Conservation (phyloP, 2,329 filamentous ascomycete species). For the Fusarium praegraminearum region DNA sequence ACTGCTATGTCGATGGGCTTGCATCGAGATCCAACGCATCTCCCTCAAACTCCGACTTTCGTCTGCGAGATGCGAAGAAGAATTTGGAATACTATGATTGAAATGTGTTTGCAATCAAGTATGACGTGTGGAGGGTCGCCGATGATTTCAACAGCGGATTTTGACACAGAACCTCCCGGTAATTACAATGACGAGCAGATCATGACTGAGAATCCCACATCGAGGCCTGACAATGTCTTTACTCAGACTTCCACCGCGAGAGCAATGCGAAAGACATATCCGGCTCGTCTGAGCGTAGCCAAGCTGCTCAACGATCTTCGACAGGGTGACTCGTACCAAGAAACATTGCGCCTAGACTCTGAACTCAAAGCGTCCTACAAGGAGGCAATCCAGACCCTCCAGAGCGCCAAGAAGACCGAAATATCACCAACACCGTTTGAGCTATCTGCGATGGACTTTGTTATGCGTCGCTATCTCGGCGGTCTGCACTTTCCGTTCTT, state of each 20-base stretch:
- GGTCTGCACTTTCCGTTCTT: conserved; percentile 68
- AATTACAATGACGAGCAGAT: conserved; percentile 66
- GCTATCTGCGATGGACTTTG: conserved; percentile 61
- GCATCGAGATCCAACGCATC: conserved; percentile 60
- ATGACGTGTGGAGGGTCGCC: conserved; percentile 61
- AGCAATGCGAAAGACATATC: conserved; percentile 58
- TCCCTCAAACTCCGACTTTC: conserved; percentile 54
- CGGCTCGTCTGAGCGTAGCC: conserved; percentile 57
- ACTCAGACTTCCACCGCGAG: conserved; percentile 58
- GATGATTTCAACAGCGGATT: conserved; percentile 58
- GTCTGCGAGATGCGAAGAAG: conserved; percentile 62
- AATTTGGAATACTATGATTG: conserved; percentile 66
- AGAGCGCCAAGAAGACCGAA: conserved; percentile 37
- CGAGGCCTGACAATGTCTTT: conserved; percentile 52
- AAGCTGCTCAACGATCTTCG: conserved; percentile 59
- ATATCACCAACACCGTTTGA: conserved; percentile 54
- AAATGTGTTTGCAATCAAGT: conserved; percentile 60
- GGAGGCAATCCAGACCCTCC: conserved; percentile 52
- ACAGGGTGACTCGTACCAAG: conserved; percentile 56
- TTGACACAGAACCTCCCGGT: conserved; percentile 61
- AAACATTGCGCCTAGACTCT: conserved; percentile 58
- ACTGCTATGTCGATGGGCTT: conserved; percentile 64
- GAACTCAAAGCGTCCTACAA: conserved; percentile 60
- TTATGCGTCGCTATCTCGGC: conserved; percentile 66
- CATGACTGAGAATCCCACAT: conserved; percentile 44